phyloP scores from a whole-genome alignment of 1,284 basidiomycete genomes.

The Testicularia cyperi region DNA sequence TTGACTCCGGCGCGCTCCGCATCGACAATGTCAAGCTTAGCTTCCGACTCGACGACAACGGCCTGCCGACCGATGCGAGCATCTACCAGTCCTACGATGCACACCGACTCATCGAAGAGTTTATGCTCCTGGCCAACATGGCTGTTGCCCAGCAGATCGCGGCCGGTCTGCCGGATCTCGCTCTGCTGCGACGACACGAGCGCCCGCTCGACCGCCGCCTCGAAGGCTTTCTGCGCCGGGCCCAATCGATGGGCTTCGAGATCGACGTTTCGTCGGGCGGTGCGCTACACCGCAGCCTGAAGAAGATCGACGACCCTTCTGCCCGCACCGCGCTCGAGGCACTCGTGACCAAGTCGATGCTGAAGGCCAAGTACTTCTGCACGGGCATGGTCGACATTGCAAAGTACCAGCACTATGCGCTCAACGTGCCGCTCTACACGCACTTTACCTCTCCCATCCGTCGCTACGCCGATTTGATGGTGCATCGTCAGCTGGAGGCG shows the following conservation, averaged over 20 bases:
- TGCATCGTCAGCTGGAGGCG: slow-evolving; percentile 95
- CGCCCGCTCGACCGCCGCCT: slow-evolving; percentile 75
- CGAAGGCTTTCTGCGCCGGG: slow-evolving; percentile 62
- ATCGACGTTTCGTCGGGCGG: slow-evolving; percentile 80
- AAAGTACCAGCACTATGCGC: slow-evolving; percentile 90
- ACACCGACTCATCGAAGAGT: slow-evolving; percentile 86
- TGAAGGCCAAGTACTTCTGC: slow-evolving; percentile 94
- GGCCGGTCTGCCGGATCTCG: slow-evolving; percentile 88
- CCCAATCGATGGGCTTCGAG: slow-evolving; percentile 70
- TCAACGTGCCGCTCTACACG: slow-evolving; percentile 89
- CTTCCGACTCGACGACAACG: slow-evolving; percentile 79
- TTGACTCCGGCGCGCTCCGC: slow-evolving; percentile 77
- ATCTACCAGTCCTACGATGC: slow-evolving; percentile 72
- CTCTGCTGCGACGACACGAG: slow-evolving; percentile 90
- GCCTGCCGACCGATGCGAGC: slow-evolving; percentile 78
- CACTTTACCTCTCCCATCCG: slow-evolving; percentile 75
- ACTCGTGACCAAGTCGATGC: slow-evolving; percentile 83
- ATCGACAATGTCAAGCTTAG: slow-evolving; percentile 73
- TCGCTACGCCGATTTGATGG: slow-evolving; percentile 85
- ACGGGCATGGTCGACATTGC: slow-evolving; percentile 98
- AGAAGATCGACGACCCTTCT: slow-evolving; percentile 65
- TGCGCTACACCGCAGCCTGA: slow-evolving; percentile 79
- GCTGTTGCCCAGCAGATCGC: slow-evolving; percentile 90
- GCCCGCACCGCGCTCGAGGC: slow-evolving; percentile 77
- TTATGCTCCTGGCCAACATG: slow-evolving; percentile 90